Conservation (phyloP, 2,329 filamentous ascomycete species). For the Cladosporium halotolerans region DNA sequence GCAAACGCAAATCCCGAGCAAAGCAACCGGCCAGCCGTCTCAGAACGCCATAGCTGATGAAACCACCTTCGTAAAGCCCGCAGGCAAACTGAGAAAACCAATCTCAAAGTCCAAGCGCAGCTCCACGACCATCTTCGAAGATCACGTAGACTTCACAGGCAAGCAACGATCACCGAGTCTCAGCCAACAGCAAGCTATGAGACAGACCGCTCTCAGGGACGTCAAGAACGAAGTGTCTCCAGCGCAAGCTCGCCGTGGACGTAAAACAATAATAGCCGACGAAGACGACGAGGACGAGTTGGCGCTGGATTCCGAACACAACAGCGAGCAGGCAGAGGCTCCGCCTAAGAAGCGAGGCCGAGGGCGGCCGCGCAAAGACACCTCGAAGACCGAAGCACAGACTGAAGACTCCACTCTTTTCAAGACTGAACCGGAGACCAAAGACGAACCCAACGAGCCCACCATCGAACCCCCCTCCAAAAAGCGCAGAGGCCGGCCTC, state of each 20-base stretch:
- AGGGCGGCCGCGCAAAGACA: conserved; percentile 27
- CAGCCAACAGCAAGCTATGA: conserved; percentile 29
- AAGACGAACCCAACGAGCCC: too few species aligned
- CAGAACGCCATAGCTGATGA: background rate
- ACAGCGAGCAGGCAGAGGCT: conserved; percentile 8
- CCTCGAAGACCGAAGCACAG: background rate
- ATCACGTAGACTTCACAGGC: conserved; percentile 23
- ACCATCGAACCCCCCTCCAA: background rate
- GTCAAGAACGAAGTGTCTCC: conserved; percentile 12
- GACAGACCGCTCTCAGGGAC: conserved; percentile 17
- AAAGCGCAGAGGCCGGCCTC: conserved; percentile 8
- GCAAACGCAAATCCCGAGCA: background rate
- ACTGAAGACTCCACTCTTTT: too few species aligned
- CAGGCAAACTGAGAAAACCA: conserved; percentile 10
- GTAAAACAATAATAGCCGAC: conserved; percentile 3
- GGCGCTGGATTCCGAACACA: background rate
- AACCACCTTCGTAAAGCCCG: conserved; percentile 13
- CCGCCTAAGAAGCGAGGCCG: conserved; percentile 39
- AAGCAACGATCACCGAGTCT: conserved; percentile 22
- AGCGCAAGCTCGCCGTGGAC: background rate
- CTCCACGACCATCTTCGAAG: conserved; percentile 32
- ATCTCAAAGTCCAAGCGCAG: conserved; percentile 18
- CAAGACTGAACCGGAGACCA: too few species aligned
- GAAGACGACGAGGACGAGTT: conserved; percentile 13
- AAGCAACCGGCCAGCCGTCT: background rate